A percentile compares a stretch with the other conserved stretches of the same genome.
These are phyloP conservation scores for Thermochaetoides dissita DNA, from an alignment of 2,329 filamentous ascomycete genomes.

Conservation along the genomic window DNA sequence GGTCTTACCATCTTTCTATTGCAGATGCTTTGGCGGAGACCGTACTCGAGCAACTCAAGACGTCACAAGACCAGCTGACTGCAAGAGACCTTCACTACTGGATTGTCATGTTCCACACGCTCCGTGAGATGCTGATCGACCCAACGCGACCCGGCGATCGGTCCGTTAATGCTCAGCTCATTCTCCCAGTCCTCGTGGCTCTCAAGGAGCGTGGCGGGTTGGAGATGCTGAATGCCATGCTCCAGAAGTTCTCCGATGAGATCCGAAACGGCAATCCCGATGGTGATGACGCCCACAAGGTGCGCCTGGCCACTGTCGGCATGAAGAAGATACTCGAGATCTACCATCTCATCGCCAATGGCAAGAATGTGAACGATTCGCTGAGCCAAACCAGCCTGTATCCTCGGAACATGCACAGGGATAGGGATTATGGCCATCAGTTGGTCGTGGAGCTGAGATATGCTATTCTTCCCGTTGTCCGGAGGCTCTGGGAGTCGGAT, in stretches of 20 bases:
- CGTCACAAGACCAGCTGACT: conserved; percentile 30
- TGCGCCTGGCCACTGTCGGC: conserved; percentile 38
- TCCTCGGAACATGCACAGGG: conserved; percentile 26
- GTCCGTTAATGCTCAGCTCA: conserved; percentile 34
- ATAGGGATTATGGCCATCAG: conserved; percentile 37
- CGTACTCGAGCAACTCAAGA: conserved; percentile 51
- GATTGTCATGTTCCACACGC: conserved; percentile 64
- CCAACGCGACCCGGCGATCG: conserved; percentile 35
- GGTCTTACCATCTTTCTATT: conserved; percentile 40
- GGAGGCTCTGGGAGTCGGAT: conserved; percentile 70
- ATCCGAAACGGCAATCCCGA: conserved; percentile 26
- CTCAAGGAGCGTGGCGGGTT: conserved; percentile 77
- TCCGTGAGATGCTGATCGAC: conserved; percentile 70
- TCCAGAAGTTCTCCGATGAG: conserved; percentile 52
- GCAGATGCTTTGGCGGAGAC: conserved; percentile 57
- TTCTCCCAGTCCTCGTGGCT: conserved; percentile 67
- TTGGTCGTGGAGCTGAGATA: conserved; percentile 77
- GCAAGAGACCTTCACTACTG: conserved; percentile 63
- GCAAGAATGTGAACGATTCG: conserved; percentile 70
- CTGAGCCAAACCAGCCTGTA: conserved; percentile 37
- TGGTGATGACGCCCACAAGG: conserved; percentile 30
- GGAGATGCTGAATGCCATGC: conserved; percentile 55
- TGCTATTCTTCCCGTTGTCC: conserved; percentile 61
- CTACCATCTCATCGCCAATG: conserved; percentile 61
- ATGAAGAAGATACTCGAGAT: conserved; percentile 77